These are phyloP conservation scores for Colletotrichum sp. DNA, from an alignment of 2,329 filamentous ascomycete genomes.

Conservation along the genomic window DNA sequence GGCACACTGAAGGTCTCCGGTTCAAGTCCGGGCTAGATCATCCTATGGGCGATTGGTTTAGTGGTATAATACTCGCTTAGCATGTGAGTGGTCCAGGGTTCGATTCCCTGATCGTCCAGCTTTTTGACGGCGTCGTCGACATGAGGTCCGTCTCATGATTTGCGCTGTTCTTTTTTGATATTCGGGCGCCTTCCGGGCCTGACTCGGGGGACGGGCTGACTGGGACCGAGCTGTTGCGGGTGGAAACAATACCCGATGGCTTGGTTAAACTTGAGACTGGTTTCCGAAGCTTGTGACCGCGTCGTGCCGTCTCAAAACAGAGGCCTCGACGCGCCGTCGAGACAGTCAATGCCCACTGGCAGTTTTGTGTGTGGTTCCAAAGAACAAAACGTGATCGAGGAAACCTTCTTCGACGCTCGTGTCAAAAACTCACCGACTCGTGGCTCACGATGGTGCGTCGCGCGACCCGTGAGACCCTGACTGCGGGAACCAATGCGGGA, in stretches of 20 bases:
- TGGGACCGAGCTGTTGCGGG: not conserved
- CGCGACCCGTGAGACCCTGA: not conserved
- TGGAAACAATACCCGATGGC: not conserved
- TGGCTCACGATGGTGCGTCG: not conserved
- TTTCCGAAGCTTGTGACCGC: not conserved
- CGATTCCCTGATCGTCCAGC: not conserved
- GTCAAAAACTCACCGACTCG: not conserved
- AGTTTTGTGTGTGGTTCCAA: not conserved
- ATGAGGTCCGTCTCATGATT: not conserved
- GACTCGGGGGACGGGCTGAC: not conserved
- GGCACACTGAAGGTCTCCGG: slow-evolving; percentile 17
- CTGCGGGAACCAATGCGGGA: not conserved
- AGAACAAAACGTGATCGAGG: not conserved
- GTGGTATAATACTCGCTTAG: slow-evolving; percentile 8
- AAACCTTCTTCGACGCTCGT: not conserved
- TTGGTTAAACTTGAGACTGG: not conserved
- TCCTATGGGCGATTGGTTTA: not conserved
- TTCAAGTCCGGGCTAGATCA: slow-evolving; percentile 20
- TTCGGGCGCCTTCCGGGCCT: not conserved
- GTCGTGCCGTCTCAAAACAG: not conserved
- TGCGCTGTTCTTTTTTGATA: not conserved
- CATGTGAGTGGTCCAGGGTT: slow-evolving; percentile 12
- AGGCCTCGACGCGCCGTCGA: not conserved
- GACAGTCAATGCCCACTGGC: not conserved
- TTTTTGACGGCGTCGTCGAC: not conserved